phyloP scores from a whole-genome alignment of 83 land plant species.

The Picea abies region DNA sequence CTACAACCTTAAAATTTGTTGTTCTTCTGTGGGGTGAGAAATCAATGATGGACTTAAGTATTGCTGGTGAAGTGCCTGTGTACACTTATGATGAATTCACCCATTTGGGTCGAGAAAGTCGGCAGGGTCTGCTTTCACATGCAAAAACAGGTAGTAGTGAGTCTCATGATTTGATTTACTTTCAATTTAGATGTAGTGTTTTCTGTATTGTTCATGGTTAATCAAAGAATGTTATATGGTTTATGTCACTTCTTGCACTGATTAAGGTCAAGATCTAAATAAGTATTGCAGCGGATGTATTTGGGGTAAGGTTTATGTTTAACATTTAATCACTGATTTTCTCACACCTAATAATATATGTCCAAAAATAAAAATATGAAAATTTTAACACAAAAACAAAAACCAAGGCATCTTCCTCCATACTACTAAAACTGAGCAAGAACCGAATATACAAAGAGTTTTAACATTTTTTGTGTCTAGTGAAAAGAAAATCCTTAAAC shows the following conservation, averaged over 20 bases:
- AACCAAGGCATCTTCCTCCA: no score
- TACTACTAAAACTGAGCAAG: no score
- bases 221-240: not conserved
- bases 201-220: not conserved
- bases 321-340: not conserved
- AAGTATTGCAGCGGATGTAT: not conserved
- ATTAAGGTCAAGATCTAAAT: not conserved
- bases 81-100: conserved; percentile 58
- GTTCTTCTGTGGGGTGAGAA: conserved; percentile 84
- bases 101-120: conserved; percentile 54
- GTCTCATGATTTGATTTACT: not conserved
- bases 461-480: no score
- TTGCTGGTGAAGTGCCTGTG: conserved; percentile 31
- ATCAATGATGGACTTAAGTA: conserved; percentile 31
- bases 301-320: not conserved
- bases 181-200: not conserved
- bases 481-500: no score
- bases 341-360: no score
- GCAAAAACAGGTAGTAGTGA: not conserved
- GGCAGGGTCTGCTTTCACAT: conserved; percentile 17
- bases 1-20: conserved; percentile 41
- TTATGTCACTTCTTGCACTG: not conserved
- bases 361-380: no score
- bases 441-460: no score
- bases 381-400: no score